These are phyloP conservation scores for Claviceps sorghi DNA, from an alignment of 2,329 filamentous ascomycete species.

Conservation along the genomic window DNA sequence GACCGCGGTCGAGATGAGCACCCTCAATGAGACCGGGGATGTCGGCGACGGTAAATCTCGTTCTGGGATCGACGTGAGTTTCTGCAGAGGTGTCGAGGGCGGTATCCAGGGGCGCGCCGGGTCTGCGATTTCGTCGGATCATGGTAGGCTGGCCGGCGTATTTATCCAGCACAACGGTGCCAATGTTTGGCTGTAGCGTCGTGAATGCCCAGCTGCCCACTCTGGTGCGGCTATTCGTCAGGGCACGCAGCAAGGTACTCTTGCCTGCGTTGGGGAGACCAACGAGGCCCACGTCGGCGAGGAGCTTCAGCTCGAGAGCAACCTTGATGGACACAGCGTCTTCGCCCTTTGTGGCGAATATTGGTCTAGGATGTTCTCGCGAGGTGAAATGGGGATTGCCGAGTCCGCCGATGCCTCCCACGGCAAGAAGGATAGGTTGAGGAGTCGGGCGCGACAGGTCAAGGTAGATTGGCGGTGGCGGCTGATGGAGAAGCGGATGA, in stretches of 20 bases:
- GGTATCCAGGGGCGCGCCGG: conserved; percentile 37
- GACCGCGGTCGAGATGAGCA: conserved; percentile 78
- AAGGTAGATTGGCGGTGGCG: conserved; percentile 54
- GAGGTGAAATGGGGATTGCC: conserved; percentile 90
- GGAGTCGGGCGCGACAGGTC: conserved; percentile 67
- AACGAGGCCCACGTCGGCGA: conserved; percentile 89
- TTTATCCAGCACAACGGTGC: conserved; percentile 85
- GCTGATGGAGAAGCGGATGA: conserved; percentile 48
- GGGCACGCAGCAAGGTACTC: conserved; percentile 72
- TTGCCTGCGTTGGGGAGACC: conserved; percentile 94
- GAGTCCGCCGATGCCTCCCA: conserved; percentile 75
- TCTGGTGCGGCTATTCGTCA: conserved; percentile 78
- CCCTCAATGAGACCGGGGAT: conserved; percentile 89
- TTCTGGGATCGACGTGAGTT: conserved; percentile 42
- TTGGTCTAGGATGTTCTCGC: conserved; percentile 57
- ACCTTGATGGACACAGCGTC: conserved; percentile 62
- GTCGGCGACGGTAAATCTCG: conserved; percentile 83
- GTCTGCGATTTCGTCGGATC: not conserved
- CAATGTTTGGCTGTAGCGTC: conserved; percentile 86
- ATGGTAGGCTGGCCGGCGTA: conserved; percentile 58
- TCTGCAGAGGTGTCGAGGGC: conserved; percentile 18
- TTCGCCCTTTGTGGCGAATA: conserved; percentile 81
- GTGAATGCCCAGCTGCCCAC: conserved; percentile 96
- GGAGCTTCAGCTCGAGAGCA: conserved; percentile 82
- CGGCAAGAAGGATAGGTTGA: conserved; percentile 69